phyloP scores from a whole-genome alignment of 2,329 filamentous ascomycete genomes.

The Paraphoma chrysanthemicola region DNA sequence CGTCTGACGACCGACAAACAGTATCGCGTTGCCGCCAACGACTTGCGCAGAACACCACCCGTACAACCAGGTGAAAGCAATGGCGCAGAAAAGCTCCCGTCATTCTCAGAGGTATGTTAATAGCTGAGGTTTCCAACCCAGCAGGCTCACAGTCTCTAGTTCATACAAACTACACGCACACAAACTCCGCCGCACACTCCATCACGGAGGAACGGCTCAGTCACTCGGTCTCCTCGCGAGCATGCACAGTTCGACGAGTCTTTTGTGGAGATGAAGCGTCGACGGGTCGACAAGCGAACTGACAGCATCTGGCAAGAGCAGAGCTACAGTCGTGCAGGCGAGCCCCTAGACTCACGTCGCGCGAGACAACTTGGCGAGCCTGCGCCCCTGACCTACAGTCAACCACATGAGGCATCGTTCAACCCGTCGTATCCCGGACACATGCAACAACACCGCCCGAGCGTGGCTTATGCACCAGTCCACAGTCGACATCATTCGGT shows the following conservation, averaged over 20 bases:
- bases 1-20: no score
- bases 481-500: slow-evolving; percentile 40
- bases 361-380: no score
- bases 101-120: neutral
- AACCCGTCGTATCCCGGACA: no score
- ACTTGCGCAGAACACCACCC: neutral
- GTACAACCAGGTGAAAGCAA: neutral
- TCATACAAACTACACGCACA: slow-evolving; percentile 20
- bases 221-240: slow-evolving; percentile 36
- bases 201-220: slow-evolving; percentile 32
- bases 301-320: slow-evolving; percentile 33
- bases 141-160: slow-evolving; percentile 27
- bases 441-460: slow-evolving; percentile 29
- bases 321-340: slow-evolving; percentile 3
- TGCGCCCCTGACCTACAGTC: no score
- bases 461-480: slow-evolving; percentile 28
- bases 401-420: no score
- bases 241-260: slow-evolving; percentile 36
- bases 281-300: slow-evolving; percentile 17
- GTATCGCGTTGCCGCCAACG: neutral
- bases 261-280: slow-evolving; percentile 35
- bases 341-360: neutral
- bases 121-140: neutral
- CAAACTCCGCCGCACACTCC: slow-evolving; percentile 44
- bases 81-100: neutral